Conservation (phyloP, 345 rosid species). For the Populus tremula region DNA sequence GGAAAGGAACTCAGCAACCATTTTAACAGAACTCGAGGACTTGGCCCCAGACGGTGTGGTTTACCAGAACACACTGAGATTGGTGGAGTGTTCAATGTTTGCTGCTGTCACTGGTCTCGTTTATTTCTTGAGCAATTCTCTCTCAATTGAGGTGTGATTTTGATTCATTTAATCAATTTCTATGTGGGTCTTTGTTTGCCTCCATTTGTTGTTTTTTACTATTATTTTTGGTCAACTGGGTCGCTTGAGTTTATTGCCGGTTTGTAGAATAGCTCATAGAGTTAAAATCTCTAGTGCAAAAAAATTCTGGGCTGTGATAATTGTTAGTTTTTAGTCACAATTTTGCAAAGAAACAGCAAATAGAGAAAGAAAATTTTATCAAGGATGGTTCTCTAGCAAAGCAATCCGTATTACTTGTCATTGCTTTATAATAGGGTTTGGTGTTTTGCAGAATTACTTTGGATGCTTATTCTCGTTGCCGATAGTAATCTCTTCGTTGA, state of each 20-base stretch:
- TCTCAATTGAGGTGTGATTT: constrained; percentile 69
- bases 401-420: not conserved
- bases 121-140: constrained; percentile 88
- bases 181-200: not conserved
- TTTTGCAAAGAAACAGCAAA: not conserved
- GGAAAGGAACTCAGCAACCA: constrained; percentile 3
- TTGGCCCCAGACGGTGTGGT: constrained; percentile 51
- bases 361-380: not conserved
- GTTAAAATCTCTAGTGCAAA: not conserved
- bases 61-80: constrained; percentile 66
- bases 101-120: constrained; percentile 83
- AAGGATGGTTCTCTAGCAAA: not conserved
- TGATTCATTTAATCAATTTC: not conserved
- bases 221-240: not conserved
- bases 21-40: constrained; percentile 36
- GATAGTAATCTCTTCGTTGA: constrained; percentile 74
- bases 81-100: constrained; percentile 93
- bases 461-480: constrained; percentile 94
- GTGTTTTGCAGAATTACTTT: constrained; percentile 72
- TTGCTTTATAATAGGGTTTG: constrained; percentile 3
- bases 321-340: not conserved
- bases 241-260: not conserved
- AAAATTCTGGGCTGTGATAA: not conserved
- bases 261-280: not conserved
- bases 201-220: not conserved